Base-by-base conservation (phyloP, 805 yeast species). In the Yarrowia porcina region DNA sequence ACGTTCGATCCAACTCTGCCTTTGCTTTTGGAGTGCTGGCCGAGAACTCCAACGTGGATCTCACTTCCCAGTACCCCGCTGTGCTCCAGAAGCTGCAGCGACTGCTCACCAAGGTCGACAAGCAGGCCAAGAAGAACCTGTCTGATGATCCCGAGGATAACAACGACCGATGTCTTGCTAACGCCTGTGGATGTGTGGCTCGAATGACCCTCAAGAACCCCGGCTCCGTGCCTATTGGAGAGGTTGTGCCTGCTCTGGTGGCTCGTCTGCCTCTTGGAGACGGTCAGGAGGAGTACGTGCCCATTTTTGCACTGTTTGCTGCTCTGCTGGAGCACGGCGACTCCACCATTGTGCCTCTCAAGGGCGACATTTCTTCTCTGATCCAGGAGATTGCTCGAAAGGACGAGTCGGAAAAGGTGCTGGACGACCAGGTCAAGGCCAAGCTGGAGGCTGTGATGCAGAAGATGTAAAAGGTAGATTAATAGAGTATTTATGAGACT, bases 111-210 rank as follows among this genome's bases (percentile, higher is more conserved):
- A 88, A 87, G 74, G 91, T 90, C 65, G 90, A 89, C 74, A 85
- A 83, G 74, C 88, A 88, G 76, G 87, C 83, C 63, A 64, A 68
- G 52, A 66, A 74, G 27, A 74, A 72, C 49, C 82, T 76, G 63
- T 64, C 56, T 32, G 83, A 79, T 63, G 88, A 84, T 66, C 96
- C 87, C 67, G 93, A 88, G 74, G 96, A 90, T 67, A 87, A 84
- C 65, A 83, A 89, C 69, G 86, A 87, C 76, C 83, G 96, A 78
- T 85, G 96, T 6, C 84, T 83, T 68, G 97, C 98, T 65, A 94
- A 94, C 75, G 97, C 97, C 4, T 88, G 94, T 75, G 99, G 99
- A 45, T 94, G 98, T 82, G 96, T 92, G 64, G 92, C 97, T 17
- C 85, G 99, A 76, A 81, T 94, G 89, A 83, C 89, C 13, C 78